Evolutionary conservation across 2,329 filamentous ascomycete species (phyloP).

Genomic region (Huntiella abstrusa): DNA sequence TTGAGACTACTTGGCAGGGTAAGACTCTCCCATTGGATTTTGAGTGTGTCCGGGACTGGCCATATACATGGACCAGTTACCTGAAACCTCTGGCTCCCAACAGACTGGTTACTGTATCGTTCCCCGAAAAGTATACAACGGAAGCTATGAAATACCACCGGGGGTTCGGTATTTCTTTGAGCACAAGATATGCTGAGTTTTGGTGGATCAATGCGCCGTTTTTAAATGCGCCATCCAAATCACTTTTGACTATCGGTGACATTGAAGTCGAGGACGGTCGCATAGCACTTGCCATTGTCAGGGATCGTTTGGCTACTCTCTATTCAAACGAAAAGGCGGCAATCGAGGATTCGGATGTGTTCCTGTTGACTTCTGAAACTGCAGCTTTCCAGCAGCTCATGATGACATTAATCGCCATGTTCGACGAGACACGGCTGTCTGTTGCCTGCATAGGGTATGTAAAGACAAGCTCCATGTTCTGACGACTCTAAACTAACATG

Average conservation of each 20-base stretch:
- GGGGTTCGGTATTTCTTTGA: neutral
- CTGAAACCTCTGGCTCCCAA: no score
- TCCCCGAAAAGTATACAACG: neutral
- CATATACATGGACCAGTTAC: no score
- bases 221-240: neutral
- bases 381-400: slow-evolving; percentile 25
- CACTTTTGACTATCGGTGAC: slow-evolving; percentile 1
- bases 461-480: neutral
- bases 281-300: neutral
- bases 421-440: neutral
- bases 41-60: no score
- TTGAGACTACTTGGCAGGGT: no score
- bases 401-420: neutral
- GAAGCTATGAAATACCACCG: neutral
- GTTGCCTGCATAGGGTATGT: slow-evolving; percentile 4
- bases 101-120: neutral
- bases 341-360: slow-evolving; percentile 23
- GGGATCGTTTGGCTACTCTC: slow-evolving; percentile 1
- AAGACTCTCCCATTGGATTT: no score
- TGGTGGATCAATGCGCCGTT: slow-evolving; percentile 2
- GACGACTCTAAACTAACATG: no score
- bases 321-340: neutral
- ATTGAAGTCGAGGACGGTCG: neutral
- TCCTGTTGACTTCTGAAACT: slow-evolving; percentile 36
- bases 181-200: neutral